Percentiles rank a stretch among this genome's conserved stretches.
Conservation (phyloP, 805 yeast species). For the Yarrowia osloensis region DNA sequence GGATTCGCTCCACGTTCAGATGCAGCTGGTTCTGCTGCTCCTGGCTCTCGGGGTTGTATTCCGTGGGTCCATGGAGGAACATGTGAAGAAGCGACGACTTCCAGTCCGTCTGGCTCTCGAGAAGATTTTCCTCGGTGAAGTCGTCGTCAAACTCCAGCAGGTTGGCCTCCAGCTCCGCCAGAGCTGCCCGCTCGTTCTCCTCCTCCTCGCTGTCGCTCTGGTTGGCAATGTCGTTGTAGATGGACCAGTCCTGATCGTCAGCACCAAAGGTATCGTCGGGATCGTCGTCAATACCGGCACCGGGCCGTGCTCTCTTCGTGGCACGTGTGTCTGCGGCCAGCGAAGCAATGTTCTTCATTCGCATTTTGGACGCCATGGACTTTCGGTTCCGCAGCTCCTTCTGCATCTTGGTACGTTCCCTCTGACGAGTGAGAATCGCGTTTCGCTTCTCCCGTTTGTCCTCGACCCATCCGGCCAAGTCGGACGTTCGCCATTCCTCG, state of each 20-base stretch:
- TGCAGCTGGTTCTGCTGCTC: constrained; percentile 90
- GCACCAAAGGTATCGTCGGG: constrained; percentile 95
- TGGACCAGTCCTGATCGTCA: constrained; percentile 92
- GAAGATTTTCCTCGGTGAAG: constrained; percentile 73
- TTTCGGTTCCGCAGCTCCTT: constrained; percentile 84
- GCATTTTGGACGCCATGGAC: constrained; percentile 84
- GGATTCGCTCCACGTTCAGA: constrained; percentile 83
- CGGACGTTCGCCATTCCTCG: constrained; percentile 71
- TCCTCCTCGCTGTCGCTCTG: constrained; percentile 77
- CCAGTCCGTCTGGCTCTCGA: constrained; percentile 83
- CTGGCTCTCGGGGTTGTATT: constrained; percentile 76
- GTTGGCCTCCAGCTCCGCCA: constrained; percentile 62
- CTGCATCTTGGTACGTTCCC: constrained; percentile 67
- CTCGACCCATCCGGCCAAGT: constrained; percentile 77
- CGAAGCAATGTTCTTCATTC: constrained; percentile 89
- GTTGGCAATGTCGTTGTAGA: constrained; percentile 78
- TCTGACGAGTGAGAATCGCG: constrained; percentile 58
- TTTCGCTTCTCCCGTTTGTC: constrained; percentile 65
- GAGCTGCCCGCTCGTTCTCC: constrained; percentile 57
- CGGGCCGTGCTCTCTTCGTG: constrained; percentile 35
- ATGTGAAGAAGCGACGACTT: constrained; percentile 73
- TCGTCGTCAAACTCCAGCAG: constrained; percentile 80
- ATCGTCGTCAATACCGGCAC: constrained; percentile 52
- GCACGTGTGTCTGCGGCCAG: constrained; percentile 65
- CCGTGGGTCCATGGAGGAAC: constrained; percentile 87